These are phyloP conservation scores for Xanthoparmelia taractica DNA, from an alignment of 495 filamentous ascomycete genomes.

Conservation along the genomic window DNA sequence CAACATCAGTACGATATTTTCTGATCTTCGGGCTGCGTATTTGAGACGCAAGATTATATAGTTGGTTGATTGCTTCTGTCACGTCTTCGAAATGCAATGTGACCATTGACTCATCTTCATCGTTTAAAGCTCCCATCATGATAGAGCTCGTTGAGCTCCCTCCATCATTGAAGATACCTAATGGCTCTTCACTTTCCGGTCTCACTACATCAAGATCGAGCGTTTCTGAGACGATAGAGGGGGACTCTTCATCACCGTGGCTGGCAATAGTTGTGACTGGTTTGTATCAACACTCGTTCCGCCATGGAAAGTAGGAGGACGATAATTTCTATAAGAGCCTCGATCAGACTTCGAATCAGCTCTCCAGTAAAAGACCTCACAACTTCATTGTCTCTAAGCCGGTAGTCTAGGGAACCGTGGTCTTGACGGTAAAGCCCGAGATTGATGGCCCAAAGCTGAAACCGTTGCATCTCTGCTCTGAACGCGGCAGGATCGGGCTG, in stretches of 20 bases:
- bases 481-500: not conserved
- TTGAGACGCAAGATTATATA: constrained; percentile 23
- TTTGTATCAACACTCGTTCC: not conserved
- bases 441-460: constrained; percentile 28
- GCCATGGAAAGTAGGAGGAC: not conserved
- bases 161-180: not conserved
- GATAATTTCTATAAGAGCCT: constrained; percentile 7
- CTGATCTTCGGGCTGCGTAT: constrained; percentile 25
- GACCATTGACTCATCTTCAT: not conserved
- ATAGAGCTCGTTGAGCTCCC: too few species aligned
- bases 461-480: constrained; percentile 16
- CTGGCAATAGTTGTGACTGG: not conserved
- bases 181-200: not conserved
- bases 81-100: constrained; percentile 13
- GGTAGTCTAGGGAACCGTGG: constrained; percentile 27
- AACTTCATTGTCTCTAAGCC: constrained; percentile 22
- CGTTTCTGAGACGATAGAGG: not conserved
- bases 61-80: constrained; percentile 20
- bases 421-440: constrained; percentile 23
- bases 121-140: not conserved
- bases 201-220: not conserved
- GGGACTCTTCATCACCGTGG: not conserved
- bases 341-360: constrained; percentile 3
- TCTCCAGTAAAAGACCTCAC: not conserved
- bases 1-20: constrained; percentile 3